Evolutionary conservation across 192 early-diverging fungal species (phyloP).

Genomic region (Podila epicladia): DNA sequence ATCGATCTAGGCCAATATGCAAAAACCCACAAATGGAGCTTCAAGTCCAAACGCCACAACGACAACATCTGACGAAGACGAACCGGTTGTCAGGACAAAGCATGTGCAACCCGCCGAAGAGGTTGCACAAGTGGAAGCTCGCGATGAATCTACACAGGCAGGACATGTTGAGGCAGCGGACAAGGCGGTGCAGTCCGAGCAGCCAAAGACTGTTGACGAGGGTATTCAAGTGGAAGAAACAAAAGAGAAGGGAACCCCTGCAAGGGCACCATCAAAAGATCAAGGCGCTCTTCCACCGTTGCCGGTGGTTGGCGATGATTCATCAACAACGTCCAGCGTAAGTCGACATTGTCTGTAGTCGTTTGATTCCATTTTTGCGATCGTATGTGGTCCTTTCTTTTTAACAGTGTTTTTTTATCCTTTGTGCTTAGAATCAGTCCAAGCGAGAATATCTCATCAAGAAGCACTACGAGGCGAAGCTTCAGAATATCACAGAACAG

Average conservation of each 20-base stretch:
- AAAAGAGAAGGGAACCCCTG: neutral
- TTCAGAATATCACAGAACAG: conserved; percentile 52
- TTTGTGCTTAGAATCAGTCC: conserved; percentile 9
- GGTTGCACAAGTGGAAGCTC: neutral
- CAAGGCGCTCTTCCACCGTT: neutral
- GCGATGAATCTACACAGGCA: conserved; percentile 35
- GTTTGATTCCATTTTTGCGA: neutral
- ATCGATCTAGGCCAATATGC: conserved; percentile 16
- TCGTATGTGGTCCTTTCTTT: neutral
- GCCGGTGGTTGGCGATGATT: neutral
- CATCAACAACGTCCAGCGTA: neutral
- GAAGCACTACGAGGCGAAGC: conserved; percentile 56
- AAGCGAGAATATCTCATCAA: conserved; percentile 53
- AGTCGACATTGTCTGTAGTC: neutral
- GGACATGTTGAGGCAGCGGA: conserved; percentile 21
- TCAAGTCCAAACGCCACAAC: neutral
- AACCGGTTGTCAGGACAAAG: conserved; percentile 6
- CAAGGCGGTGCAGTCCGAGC: conserved; percentile 37
- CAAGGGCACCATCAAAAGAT: neutral
- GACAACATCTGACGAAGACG: conserved; percentile 3
- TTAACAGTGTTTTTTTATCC: neutral
- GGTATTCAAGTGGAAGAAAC: conserved; percentile 24
- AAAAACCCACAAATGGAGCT: conserved; percentile 5
- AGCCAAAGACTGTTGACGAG: conserved; percentile 21
- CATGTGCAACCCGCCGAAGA: neutral